Conservation (phyloP, 106 monocot species). For the Cymbidium sinense region DNA sequence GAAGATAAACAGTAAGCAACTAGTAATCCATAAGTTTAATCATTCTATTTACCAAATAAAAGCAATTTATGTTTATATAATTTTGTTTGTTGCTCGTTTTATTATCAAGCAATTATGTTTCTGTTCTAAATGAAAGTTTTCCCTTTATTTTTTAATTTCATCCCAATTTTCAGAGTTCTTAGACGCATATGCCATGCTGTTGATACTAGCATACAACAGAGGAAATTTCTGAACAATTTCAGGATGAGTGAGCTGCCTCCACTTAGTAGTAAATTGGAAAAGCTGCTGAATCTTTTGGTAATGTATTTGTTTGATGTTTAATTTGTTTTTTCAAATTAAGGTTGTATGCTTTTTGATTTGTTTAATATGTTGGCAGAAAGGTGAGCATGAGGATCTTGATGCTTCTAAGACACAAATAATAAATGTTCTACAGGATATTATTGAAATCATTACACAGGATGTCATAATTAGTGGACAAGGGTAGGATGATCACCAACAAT, state of each 20-base stretch:
- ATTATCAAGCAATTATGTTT: conserved; percentile 2
- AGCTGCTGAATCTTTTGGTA: conserved; percentile 75
- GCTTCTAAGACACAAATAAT: conserved; percentile 54
- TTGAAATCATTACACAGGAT: conserved; percentile 92
- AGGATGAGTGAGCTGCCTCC: conserved; percentile 76
- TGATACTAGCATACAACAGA: conserved; percentile 29
- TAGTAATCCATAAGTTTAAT: not conserved
- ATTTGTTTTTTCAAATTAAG: not conserved
- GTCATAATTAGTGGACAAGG: conserved; percentile 50
- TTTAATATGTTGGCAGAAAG: conserved; percentile 28
- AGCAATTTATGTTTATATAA: not conserved
- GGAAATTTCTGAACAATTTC: conserved; percentile 58
- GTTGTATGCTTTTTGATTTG: not conserved
- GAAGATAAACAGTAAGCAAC: conserved; percentile 55
- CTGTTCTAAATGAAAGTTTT: not conserved
- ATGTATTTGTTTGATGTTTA: not conserved
- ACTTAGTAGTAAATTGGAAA: conserved; percentile 80
- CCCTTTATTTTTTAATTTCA: not conserved
- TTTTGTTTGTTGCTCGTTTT: not conserved
- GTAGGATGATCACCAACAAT: conserved; percentile 20
- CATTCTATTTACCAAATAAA: not conserved
- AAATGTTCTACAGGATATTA: conserved; percentile 91
- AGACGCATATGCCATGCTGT: conserved; percentile 28
- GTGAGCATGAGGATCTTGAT: conserved; percentile 45
- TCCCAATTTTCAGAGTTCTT: conserved; percentile 45